Conservation (phyloP, 371 early-diverging fungal species). For the Dichotomocladium elegans region DNA sequence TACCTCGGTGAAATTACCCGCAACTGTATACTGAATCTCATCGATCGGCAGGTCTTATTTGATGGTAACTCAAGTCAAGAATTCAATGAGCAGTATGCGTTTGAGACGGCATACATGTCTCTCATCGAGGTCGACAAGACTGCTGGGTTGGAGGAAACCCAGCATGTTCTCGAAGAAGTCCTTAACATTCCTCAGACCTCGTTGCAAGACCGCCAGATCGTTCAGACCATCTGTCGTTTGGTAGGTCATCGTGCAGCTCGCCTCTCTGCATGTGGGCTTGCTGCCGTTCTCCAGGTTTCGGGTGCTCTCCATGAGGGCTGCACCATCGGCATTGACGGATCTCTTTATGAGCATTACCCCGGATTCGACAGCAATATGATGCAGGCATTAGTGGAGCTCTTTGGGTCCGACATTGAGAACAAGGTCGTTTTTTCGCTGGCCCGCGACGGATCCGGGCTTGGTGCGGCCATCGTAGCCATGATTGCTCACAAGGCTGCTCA, state of each 20-base stretch:
- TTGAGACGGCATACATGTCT: slow-evolving; percentile 89
- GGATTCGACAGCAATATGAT: slow-evolving; percentile 73
- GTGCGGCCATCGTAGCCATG: slow-evolving; percentile 81
- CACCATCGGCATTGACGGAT: slow-evolving; percentile 72
- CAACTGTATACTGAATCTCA: slow-evolving; percentile 67
- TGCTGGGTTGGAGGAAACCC: slow-evolving; percentile 61
- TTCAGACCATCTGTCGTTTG: slow-evolving; percentile 73
- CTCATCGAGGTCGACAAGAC: slow-evolving; percentile 79
- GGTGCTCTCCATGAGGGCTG: slow-evolving; percentile 15
- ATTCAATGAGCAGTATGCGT: slow-evolving; percentile 67
- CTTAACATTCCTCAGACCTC: slow-evolving; percentile 65
- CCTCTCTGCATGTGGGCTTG: slow-evolving; percentile 79
- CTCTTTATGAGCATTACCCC: slow-evolving; percentile 81
- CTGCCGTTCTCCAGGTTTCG: slow-evolving; percentile 73
- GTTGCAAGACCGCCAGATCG: slow-evolving; percentile 73
- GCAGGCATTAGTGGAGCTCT: slow-evolving; percentile 67
- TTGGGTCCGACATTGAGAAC: slow-evolving; percentile 54
- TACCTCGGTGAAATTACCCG: slow-evolving; percentile 92
- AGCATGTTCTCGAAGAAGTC: slow-evolving; percentile 73
- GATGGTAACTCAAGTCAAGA: slow-evolving; percentile 59
- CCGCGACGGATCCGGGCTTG: slow-evolving; percentile 69
- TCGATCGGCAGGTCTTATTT: slow-evolving; percentile 80
- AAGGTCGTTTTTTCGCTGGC: slow-evolving; percentile 13
- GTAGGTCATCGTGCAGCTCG: slow-evolving; percentile 87
- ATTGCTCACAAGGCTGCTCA: slow-evolving; percentile 32